A percentile compares a stretch with the other conserved stretches of the same genome.
phyloP scores from a whole-genome alignment of 2,329 filamentous ascomycete species.

The Colletotrichum tropicicola region DNA sequence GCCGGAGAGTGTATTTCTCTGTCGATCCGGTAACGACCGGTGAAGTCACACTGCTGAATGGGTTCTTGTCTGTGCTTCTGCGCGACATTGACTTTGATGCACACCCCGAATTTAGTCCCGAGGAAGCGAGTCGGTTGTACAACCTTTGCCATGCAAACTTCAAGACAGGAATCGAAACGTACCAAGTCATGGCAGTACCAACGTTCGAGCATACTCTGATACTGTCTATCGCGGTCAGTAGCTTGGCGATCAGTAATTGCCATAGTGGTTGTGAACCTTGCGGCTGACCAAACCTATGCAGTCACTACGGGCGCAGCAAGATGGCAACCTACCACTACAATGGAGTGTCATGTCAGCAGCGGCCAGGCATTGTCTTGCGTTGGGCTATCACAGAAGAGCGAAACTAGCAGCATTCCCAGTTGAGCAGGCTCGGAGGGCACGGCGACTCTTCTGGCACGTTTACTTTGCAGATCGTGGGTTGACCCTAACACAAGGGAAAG shows the following conservation, averaged over 20 bases:
- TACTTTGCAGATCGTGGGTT: constrained; percentile 31
- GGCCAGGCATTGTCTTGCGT: constrained; percentile 30
- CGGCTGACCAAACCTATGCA: neutral
- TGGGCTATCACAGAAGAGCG: constrained; percentile 33
- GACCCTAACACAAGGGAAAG: constrained; percentile 30
- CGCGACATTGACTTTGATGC: constrained; percentile 26
- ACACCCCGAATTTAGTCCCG: constrained; percentile 13
- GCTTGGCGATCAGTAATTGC: neutral
- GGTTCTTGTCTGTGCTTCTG: constrained; percentile 29
- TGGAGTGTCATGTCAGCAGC: constrained; percentile 30
- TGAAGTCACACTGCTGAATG: constrained; percentile 30
- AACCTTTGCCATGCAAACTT: constrained; percentile 28
- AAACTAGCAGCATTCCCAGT: constrained; percentile 9
- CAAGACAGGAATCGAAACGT: constrained; percentile 24
- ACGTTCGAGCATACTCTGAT: constrained; percentile 29
- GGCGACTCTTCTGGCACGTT: constrained; percentile 33
- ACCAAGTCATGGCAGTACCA: constrained; percentile 27
- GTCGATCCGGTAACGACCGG: constrained; percentile 30
- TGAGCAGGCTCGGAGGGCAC: constrained; percentile 18
- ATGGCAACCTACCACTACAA: constrained; percentile 29
- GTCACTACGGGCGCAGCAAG: constrained; percentile 30
- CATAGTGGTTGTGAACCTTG: neutral
- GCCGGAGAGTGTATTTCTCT: constrained; percentile 32
- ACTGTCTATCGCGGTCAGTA: constrained; percentile 28
- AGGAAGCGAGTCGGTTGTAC: constrained; percentile 20